Base-by-base conservation (phyloP, 768 basidiomycete species). In the Tulasnella sp. region DNA sequence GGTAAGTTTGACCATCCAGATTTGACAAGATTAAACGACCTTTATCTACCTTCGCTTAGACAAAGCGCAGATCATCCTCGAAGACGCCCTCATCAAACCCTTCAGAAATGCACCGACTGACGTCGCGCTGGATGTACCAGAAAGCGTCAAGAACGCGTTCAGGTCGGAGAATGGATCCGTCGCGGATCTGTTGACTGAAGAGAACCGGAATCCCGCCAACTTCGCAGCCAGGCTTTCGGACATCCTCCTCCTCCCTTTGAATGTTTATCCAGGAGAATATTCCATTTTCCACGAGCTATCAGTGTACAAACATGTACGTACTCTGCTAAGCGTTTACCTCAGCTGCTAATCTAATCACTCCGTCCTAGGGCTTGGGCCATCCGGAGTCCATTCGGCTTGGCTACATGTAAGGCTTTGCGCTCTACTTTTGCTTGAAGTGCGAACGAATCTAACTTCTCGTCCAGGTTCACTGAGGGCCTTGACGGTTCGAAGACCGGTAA, bases 401-500 rank as follows among this genome's bases (percentile, higher is more conserved):
- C 0, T 26, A 67, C 22, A 67, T 67, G 67, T 67, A 42, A 32
- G 67, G 8, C 17, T 19, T 7, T 29, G 40, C 1, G 19, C 1
- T 67, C 66, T 6, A 36, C 32, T 40, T 42, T 36, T 32, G n/a
- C n/a, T n/a, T 22, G 7, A 8, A 7, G 34, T 62, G n/a, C 59
- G 22, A 32, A 62, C n/a, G 42, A n/a, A 62, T 22, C 34, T 7
- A 62, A 7, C 42, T 47, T 47, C n/a, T n/a, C n/a, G n/a, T 47
- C 9, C 66, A 67, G 66, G 66, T 67, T 67, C 39, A 67, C 52
- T 0, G 52, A 67, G 66, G 42, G 66, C 40, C 39, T 67, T 17
- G 66, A 67, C n/a, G 66, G 66, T 36, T 36, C 66, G 26, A 67
- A 67, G 29, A 67, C 66, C 9, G 66, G 66, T n/a, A 67, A 67